Percentiles rank a stretch among this genome's conserved stretches.
Conservation (phyloP, 2,329 filamentous ascomycete genomes). For the Alternaria ventricosa region DNA sequence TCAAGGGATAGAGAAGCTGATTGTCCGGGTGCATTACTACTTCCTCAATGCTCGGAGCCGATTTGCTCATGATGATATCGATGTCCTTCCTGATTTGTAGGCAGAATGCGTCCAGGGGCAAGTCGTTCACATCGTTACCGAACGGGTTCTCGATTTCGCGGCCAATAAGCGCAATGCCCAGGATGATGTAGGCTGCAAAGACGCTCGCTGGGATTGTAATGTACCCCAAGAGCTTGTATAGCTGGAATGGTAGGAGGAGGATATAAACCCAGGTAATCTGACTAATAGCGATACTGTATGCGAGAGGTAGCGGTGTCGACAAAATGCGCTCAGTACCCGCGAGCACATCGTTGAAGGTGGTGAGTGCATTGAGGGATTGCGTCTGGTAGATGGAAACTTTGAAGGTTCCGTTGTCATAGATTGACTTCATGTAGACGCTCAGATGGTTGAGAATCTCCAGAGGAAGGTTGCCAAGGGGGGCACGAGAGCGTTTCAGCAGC, state of each 20-base stretch:
- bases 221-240: slow-evolving; percentile 68
- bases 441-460: slow-evolving; percentile 79
- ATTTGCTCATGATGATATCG: slow-evolving; percentile 67
- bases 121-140: slow-evolving; percentile 81
- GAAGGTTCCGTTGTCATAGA: slow-evolving; percentile 63
- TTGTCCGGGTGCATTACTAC: slow-evolving; percentile 59
- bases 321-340: slow-evolving; percentile 77
- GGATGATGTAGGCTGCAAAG: slow-evolving; percentile 77
- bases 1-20: slow-evolving; percentile 63
- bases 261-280: slow-evolving; percentile 89
- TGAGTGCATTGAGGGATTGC: slow-evolving; percentile 65
- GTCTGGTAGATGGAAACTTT: slow-evolving; percentile 64
- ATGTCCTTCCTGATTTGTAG: slow-evolving; percentile 74
- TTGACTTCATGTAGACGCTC: slow-evolving; percentile 68
- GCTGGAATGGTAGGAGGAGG: slow-evolving; percentile 79
- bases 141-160: slow-evolving; percentile 87
- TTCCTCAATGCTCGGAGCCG: slow-evolving; percentile 42
- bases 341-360: slow-evolving; percentile 72
- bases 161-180: slow-evolving; percentile 77
- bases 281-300: slow-evolving; percentile 83
- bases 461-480: slow-evolving; percentile 79
- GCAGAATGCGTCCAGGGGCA: slow-evolving; percentile 71
- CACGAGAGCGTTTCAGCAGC: slow-evolving; percentile 71
- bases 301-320: slow-evolving; percentile 79
- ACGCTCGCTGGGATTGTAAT: slow-evolving; percentile 79